Evolutionary conservation across 495 filamentous ascomycete genomes (phyloP), one percentile per base, ranked within the genome.

Genomic region (Delitschia confertaspora): DNA sequence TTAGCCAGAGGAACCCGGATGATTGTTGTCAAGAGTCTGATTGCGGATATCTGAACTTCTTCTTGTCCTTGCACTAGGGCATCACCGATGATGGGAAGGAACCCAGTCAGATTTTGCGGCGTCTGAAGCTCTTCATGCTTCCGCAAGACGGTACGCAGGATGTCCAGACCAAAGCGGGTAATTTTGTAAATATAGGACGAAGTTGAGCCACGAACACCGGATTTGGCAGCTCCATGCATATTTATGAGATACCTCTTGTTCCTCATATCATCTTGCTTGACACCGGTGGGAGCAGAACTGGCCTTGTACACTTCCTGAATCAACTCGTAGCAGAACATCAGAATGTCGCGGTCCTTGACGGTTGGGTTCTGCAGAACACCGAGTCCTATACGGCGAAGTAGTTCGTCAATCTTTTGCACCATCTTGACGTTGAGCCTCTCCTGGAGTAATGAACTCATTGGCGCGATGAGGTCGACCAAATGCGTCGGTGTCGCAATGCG

Each of bases 261-360:
- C 6, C 75, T 69, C 51, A 82, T 72, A 4, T 76, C 62, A 37
- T 68, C 57, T 18, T 64, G 61, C 9, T 56, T 60, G 23, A 68
- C 44, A 11, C 62, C 18, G 51, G 27, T 18, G 16, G 50, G 18
- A 53, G 69, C 48, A 70, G 69, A 69, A 9, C 47, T 49, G 17
- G 51, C 44, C 35, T 75, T 73, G 59, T 95, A 91, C 1, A 83
- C 82, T 52, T 88, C 82, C 58, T 88, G 80, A 24, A 94, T 82
- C 32, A 95, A 73, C 65, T 96, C 83, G 58, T 94, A 93, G 61
- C 87, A 94, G 64, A 96, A 96, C 0, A 95, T 65, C 30, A 96
- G 67, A 38, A 89, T 73, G 39, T 91, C 81, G 33, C 80, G 79
- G 32, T 76, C 83, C 38, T 79, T 73, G 6, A 83, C 78, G 8